Evolutionary conservation across 2,329 filamentous ascomycete species (phyloP), one percentile per base, ranked within the genome.

Genomic region (Fusarium sp.): DNA sequence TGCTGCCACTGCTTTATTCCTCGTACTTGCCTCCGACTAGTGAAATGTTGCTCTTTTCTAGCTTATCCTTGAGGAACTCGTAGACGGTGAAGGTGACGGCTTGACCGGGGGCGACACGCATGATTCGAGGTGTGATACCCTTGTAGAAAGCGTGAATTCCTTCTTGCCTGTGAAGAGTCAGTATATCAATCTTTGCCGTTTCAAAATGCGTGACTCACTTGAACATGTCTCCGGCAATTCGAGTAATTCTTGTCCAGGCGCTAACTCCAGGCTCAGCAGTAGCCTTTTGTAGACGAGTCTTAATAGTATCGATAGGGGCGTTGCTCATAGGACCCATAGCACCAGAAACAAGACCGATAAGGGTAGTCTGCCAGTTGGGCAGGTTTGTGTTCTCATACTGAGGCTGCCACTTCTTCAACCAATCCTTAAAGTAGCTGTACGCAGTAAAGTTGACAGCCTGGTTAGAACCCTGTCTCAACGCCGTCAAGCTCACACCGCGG

Each of bases 391-490:
- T 85, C 60, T 86, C 87, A 70, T 91, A 92, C 77, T 93, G 86
- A 13, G 92, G 92, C 83, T 97, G 95, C 80, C 86, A 90, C 56
- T 87, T 84, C 81, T 94, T 91, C 59, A 98, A 87, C 59, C 87
- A 86, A 69, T 93, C 90, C 86, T 98, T 97, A 84, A 99, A 92
- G 84, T 98, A 94, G 2, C 93, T 93, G 86, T 99, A 99, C 17
- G 96, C 96, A 20, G 96, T 98, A 87, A 99, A 99, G 87, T 99
- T 99, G 83, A 96, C 95, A 52, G 97, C 96, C 87, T 99, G 96
- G 85, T 99, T 99, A 73, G 93, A 95, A 74, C 96, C 96, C 87
- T 99, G 96, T 66, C 96, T 90, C 78, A 99, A 88, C 2, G 96
- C 96, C 4, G 96, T 99, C 67, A 99, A 88, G 36, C 93, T 94